Evolutionary conservation across 129 eudicot genomes (phyloP), one percentile per base, ranked within the genome.

Genomic region (Flaveria trinervia): DNA sequence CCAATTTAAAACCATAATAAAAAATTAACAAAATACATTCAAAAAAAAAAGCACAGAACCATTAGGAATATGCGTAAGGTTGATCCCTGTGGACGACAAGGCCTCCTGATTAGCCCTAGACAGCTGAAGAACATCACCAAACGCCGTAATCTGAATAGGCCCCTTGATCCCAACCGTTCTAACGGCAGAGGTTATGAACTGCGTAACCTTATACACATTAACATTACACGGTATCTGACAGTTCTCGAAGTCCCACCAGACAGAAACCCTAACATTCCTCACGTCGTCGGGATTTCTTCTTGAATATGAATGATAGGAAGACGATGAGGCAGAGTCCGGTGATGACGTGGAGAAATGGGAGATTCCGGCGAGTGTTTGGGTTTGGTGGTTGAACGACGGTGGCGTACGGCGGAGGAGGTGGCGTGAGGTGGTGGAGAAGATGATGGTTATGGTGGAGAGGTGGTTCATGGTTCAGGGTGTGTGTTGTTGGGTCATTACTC

Each of bases 221-320:
- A 51, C 75, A 16, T 83, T 88, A 33, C 64, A 25, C 2, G 97
- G 96, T 2, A 89, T 28, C 6, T 77, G 20, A 61, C 99, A 95
- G 65, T 95, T 95, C 81, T 95, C 99, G 25, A 95, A 85, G 74
- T 95, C 99, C 99, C 99, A 95, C 99, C 97, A 95, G 2, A 95
- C 99, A 0, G 96, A 89, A 15, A 95, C 99, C 84, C 90, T 83
- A 8, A 95, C 92, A 54, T 72, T 80, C 30, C 96, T 73, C 52
- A 86, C 82, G 70, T 87, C 97, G 16, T 85, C 96, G 43, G 78
- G 85, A 62, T 82, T 83, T 1, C 88, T 83, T 23, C 91, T 79
- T 0, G 81, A 73, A 17, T 64, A 62, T 3, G 85, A 77, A 23
- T 76, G 81, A n/a, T 70, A 76, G 1, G 74, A 80, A 1, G 84